Evolutionary conservation across 2,329 filamentous ascomycete species (phyloP), one percentile per base, ranked within the genome.

Genomic region (Cladophialophora bantiana): DNA sequence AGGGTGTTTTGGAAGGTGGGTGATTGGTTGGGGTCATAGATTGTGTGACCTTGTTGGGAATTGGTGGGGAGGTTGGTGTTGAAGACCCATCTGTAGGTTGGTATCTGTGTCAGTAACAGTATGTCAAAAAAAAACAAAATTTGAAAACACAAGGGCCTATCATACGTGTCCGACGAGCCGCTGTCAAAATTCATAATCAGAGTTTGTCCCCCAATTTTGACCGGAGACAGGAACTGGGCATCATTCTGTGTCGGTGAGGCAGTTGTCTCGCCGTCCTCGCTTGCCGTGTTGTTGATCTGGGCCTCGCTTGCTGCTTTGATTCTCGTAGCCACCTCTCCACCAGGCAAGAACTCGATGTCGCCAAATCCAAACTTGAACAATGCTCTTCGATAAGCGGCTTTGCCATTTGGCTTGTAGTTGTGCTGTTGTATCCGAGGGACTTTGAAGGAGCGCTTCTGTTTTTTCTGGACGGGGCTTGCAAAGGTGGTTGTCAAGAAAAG

Each of bases 151-250:
- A 13, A 0, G 34, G 57, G 55, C 10, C 26, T 45, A 64, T 76
- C 84, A 75, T 83, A 87, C 80, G 91, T 83, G 77, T 92, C 90
- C 12, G 90, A 86, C 1, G 89, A 92, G 64, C 90, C 90, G n/a
- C 89, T 90, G 77, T 93, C 90, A 74, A 93, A 91, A 76, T 91
- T 87, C 75, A 93, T 79, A 74, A 88, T 86, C 65, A 93, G 73
- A 4, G 83, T 84, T 78, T 92, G 90, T 4, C 88, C 88, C 67
- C 90, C 90, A 69, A 93, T 85, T n/a, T 76, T 84, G 60, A 92
- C 87, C 0, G 89, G 88, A 0, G 88, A 85, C 12, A 94, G 83
- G 73, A 91, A 94, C 66, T 92, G 87, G 56, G 86, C 82, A 73
- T 91, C 90, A 71, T 88, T 87, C 53, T 84, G 78, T 69, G 89